Conservation (phyloP, 192 early-diverging fungal species). For the Mycoemilia scoparia region DNA sequence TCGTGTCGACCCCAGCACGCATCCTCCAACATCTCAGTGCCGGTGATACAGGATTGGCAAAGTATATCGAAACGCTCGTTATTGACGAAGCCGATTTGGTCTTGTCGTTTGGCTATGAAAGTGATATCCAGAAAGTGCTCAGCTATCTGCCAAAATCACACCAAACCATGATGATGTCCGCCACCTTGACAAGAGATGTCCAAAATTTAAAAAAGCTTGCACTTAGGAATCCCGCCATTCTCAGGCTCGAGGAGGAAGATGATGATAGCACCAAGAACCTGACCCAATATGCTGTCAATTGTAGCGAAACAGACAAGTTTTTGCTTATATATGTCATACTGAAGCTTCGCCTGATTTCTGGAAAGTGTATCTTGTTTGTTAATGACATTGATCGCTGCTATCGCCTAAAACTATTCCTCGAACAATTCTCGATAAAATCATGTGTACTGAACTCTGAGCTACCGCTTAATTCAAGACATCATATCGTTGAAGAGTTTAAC, state of each 20-base stretch:
- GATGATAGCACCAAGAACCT: constrained; percentile 36
- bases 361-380: constrained; percentile 89
- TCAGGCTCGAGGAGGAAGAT: constrained; percentile 67
- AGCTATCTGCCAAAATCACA: constrained; percentile 64
- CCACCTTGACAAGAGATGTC: constrained; percentile 80
- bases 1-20: constrained; percentile 74
- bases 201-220: constrained; percentile 68
- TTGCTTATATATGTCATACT: constrained; percentile 73
- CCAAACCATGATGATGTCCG: constrained; percentile 87
- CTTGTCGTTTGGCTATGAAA: constrained; percentile 81
- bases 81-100: constrained; percentile 96
- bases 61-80: constrained; percentile 60
- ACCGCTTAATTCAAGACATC: constrained; percentile 77
- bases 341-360: constrained; percentile 74
- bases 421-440: constrained; percentile 84
- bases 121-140: constrained; percentile 65
- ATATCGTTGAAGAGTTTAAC: constrained; percentile 96
- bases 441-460: constrained; percentile 91
- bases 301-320: constrained; percentile 72
- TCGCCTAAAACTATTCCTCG: constrained; percentile 78
- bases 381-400: constrained; percentile 91
- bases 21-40: constrained; percentile 57
- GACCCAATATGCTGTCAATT: constrained; percentile 59
- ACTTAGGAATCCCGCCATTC: constrained; percentile 66
- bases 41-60: constrained; percentile 30